These are phyloP conservation scores for Climacium dendroides DNA, from an alignment of 225 moss, liverwort and hornwort genomes.

Conservation along the genomic window DNA sequence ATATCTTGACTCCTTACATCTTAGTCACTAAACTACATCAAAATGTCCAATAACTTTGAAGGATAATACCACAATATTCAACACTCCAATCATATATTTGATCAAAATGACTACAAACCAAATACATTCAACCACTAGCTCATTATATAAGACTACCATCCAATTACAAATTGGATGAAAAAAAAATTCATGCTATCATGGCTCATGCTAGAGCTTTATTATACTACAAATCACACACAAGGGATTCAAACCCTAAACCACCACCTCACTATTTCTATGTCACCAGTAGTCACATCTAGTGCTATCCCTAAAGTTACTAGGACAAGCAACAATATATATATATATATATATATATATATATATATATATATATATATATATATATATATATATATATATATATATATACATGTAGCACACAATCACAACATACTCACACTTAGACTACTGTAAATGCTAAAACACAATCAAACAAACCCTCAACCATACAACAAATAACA, in stretches of 20 bases:
- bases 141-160: fast-evolving
- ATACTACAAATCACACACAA: fast-evolving
- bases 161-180: background rate
- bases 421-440: background rate
- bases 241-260: fast-evolving
- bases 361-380: too few species aligned
- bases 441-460: background rate
- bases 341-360: too few species aligned
- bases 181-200: background rate
- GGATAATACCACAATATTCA: background rate
- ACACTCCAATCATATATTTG: background rate
- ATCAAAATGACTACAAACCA: background rate
- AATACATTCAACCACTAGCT: background rate
- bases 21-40: background rate
- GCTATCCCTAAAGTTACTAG: fast-evolving
- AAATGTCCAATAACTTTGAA: background rate
- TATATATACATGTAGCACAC: background rate
- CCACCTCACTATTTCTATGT: fast-evolving
- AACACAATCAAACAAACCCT: background rate
- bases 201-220: background rate
- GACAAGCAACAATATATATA: fast-evolving
- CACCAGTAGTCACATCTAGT: fast-evolving
- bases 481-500: background rate
- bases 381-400: too few species aligned
- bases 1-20: background rate